A percentile compares a stretch with the other conserved stretches of the same genome.
phyloP scores from a whole-genome alignment of 352 stramenopile genomes.

The Pythium phragmiticola region DNA sequence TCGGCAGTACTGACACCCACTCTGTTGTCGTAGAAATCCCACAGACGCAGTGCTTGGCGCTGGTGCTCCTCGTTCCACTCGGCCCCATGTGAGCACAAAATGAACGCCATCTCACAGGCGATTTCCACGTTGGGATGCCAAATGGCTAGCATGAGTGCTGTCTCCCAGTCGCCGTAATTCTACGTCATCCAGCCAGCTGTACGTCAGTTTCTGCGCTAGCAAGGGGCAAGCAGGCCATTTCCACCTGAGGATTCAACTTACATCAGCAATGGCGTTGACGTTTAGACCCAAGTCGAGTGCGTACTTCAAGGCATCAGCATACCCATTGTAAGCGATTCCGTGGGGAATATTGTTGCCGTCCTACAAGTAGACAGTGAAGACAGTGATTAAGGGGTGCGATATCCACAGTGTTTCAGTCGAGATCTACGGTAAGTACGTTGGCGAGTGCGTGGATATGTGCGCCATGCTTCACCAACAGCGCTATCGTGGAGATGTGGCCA shows the following conservation, averaged over 20 bases:
- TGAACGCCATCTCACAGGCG: constrained; percentile 3
- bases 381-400: neutral
- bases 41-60: neutral
- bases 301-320: neutral
- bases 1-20: neutral
- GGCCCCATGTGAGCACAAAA: neutral
- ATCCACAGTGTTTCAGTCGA: neutral
- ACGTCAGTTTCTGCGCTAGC: no score
- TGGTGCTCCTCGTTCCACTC: constrained; percentile 4
- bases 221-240: no score
- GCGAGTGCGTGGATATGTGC: neutral
- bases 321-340: neutral
- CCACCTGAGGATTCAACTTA: no score
- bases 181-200: no score
- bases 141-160: neutral
- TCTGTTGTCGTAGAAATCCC: neutral
- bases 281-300: neutral
- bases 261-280: constrained; percentile 1
- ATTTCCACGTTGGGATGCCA: neutral
- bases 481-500: neutral
- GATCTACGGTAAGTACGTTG: neutral
- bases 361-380: neutral
- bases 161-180: constrained; percentile 1
- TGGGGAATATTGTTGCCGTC: neutral
- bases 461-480: neutral